Evolutionary conservation across 2,329 filamentous ascomycete species (phyloP).

Genomic region (Aureobasidium musti): DNA sequence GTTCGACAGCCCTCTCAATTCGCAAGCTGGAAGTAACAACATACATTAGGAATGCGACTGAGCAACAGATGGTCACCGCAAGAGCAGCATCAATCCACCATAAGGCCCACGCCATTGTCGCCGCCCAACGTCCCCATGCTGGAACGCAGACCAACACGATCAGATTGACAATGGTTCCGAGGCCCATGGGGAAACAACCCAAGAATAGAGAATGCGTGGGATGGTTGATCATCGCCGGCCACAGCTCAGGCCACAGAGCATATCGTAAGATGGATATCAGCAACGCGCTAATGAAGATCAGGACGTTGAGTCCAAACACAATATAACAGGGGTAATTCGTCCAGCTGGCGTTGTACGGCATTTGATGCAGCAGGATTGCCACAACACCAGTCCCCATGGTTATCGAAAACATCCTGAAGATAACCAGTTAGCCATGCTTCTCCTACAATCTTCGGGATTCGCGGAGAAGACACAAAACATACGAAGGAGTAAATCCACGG

Average conservation of each 20-base stretch:
- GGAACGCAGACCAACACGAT: constrained; percentile 38
- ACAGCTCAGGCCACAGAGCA: constrained; percentile 65
- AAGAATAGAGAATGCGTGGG: constrained; percentile 69
- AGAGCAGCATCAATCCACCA: constrained; percentile 36
- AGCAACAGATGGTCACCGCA: constrained; percentile 31
- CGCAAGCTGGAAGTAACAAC: not conserved
- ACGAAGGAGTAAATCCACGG: constrained; percentile 26
- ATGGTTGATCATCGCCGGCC: constrained; percentile 65
- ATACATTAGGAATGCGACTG: constrained; percentile 32
- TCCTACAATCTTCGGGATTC: not conserved
- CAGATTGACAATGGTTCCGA: constrained; percentile 39
- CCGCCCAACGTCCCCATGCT: constrained; percentile 34
- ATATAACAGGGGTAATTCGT: constrained; percentile 61
- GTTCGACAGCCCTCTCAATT: not conserved
- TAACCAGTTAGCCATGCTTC: not conserved
- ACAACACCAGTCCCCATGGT: constrained; percentile 68
- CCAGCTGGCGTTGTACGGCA: constrained; percentile 62
- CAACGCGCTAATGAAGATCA: constrained; percentile 59
- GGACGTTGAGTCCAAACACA: constrained; percentile 62
- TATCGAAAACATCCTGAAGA: constrained; percentile 37
- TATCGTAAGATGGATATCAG: constrained; percentile 62
- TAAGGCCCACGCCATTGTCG: constrained; percentile 33
- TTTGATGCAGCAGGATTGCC: constrained; percentile 61
- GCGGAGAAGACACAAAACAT: not conserved
- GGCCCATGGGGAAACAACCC: constrained; percentile 45